These are phyloP conservation scores for Heritiera littoralis DNA, from an alignment of 345 rosid species.

Conservation along the genomic window DNA sequence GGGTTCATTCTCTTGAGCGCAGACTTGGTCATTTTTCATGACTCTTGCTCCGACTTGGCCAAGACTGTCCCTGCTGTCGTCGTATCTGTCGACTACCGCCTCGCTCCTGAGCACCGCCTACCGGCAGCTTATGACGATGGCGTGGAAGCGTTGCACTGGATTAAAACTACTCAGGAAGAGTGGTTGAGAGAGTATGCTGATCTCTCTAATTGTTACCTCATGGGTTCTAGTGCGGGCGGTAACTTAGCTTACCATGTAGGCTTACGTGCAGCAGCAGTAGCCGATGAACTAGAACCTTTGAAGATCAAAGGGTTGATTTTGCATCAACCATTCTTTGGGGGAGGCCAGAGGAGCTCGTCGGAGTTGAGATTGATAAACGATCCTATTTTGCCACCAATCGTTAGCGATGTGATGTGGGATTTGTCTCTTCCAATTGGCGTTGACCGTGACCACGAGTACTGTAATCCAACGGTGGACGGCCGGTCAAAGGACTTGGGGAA, in stretches of 20 bases:
- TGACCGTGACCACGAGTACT: conserved; percentile 59
- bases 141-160: conserved; percentile 16
- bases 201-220: conserved; percentile 37
- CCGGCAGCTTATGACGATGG: conserved; percentile 26
- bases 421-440: conserved; percentile 49
- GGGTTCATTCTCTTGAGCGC: conserved; percentile 25
- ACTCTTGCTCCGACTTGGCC: conserved; percentile 22
- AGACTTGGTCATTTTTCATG: neutral
- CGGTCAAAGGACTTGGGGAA: conserved; percentile 20
- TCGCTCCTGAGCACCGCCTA: conserved; percentile 24
- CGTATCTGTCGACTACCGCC: conserved; percentile 25
- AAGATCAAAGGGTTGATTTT: conserved; percentile 62
- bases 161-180: conserved; percentile 28
- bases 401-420: conserved; percentile 55
- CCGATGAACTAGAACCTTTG: conserved; percentile 37
- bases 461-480: conserved; percentile 48
- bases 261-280: conserved; percentile 28
- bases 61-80: conserved; percentile 15
- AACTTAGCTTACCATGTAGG: conserved; percentile 57
- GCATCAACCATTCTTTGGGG: conserved; percentile 67
- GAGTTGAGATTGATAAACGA: conserved; percentile 43
- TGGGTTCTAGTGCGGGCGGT: conserved; percentile 67
- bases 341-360: conserved; percentile 41
- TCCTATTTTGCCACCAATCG: conserved; percentile 28
- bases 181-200: conserved; percentile 47